Percentiles rank a stretch among this genome's conserved stretches.
Evolutionary conservation across 495 filamentous ascomycete species (phyloP).

Genomic region (Niebla homalea): DNA sequence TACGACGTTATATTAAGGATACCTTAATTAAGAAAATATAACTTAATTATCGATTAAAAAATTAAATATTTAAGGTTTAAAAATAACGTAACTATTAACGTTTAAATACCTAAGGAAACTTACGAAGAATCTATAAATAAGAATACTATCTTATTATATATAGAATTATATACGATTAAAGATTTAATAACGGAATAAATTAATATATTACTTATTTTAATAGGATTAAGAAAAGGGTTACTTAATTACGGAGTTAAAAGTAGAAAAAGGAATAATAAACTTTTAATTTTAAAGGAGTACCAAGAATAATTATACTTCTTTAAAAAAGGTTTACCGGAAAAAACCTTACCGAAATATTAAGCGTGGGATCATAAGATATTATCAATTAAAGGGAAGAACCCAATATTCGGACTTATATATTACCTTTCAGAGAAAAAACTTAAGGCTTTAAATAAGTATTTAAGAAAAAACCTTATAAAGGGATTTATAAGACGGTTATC

Average conservation of each 20-base stretch:
- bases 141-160: background rate
- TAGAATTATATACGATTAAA: background rate
- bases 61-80: background rate
- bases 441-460: too few relatives aligned
- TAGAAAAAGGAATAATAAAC: background rate
- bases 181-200: background rate
- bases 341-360: too few relatives aligned
- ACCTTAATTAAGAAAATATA: conserved; percentile 1
- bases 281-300: background rate
- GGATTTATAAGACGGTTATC: too few relatives aligned
- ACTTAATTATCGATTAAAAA: conserved; percentile 1
- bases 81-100: background rate
- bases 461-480: too few relatives aligned
- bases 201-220: background rate
- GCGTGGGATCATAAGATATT: too few relatives aligned
- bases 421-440: too few relatives aligned
- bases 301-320: background rate
- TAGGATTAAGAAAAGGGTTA: background rate
- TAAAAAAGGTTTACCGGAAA: conserved; percentile 1
- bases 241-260: background rate
- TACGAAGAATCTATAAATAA: too few relatives aligned
- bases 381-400: background rate
- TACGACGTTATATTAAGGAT: background rate
- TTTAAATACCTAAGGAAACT: too few relatives aligned
- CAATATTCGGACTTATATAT: conserved; percentile 1